Evolutionary conservation across 2,329 filamentous ascomycete species (phyloP), one percentile per base, ranked within the genome.

Genomic region (Grosmannia huntii): DNA sequence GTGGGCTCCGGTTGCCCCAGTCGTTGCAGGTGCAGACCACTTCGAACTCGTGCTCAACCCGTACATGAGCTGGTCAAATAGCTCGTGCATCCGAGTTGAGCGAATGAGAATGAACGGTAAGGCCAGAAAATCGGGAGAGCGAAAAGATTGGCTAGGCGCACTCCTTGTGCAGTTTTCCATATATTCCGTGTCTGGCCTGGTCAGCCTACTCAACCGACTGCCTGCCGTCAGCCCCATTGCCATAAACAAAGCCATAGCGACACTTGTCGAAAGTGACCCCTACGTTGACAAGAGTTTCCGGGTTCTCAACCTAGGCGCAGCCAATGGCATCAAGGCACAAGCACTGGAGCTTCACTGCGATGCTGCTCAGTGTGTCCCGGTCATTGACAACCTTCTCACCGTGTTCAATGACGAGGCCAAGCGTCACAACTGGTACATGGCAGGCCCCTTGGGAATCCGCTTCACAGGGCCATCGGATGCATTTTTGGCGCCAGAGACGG

Each of bases 41-140:
- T 67, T 65, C 46, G 65, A 67, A 59, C 54, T 67, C 7, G 61
- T 66, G 3, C 60, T 67, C 21, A 66, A 65, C 49, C 65, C 65
- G 0, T 67, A 67, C 57, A 56, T 56, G 55, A 41, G 52, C 53
- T 59, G 61, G 62, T 59, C 51, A 1, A 53, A 60, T 50, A 57
- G 62, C 46, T 57, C 62, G 3, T 63, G 62, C 38, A 58, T 66
- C 3, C 59, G 60, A 5, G 60, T 66, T 6, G 63, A 64, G 54
- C 60, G 65, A 10, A 60, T 54, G 16, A 62, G 64, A 1, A 55
- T 64, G 1, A 41, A 50, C 0, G 38, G 44, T 5, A 44, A 46
- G 27, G 58, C 58, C 5, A 56, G 53, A 50, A 46, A 58, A 9
- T 63, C 59, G 1, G 65, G 65, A 2, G 58, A 57, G 14, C 63